Evolutionary conservation across 1,284 basidiomycete genomes (phyloP), one percentile per base, ranked within the genome.

Genomic region (Erythrobasidium hasegawianum): DNA sequence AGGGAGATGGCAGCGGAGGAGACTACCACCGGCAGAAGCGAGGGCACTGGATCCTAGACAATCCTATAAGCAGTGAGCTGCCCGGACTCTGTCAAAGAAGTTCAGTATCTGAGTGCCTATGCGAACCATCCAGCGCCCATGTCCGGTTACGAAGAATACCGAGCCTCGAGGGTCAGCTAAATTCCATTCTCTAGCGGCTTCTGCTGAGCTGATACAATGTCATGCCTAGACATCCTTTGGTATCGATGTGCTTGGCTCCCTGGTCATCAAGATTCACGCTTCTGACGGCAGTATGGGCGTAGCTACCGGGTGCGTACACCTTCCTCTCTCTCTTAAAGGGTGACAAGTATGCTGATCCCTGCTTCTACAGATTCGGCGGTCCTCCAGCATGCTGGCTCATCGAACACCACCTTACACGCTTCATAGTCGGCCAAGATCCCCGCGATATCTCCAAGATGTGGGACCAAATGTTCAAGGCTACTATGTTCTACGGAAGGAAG

Each of bases 301-400:
- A 62, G 80, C 81, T 1, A 82, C 81, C n/a, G 79, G 78, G n/a
- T n/a, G n/a, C n/a, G n/a, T n/a, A n/a, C n/a, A n/a, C n/a, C 18
- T 29, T n/a, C 20, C 38, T 10, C 10, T 52, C 45, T 9, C 43
- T 45, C 39, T 18, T 26, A 22, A 13, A 18, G 39, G 10, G 39
- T 33, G 7, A 10, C 9, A 11, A n/a, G 20, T 39, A 47, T 22
- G 14, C 10, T 24, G 39, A 9, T 24, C n/a, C 9, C 39, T 8
- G 20, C 20, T 39, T 16, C 27, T 52, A 77, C n/a, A n/a, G n/a
- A 16, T 81, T 82, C 68, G 82, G 81, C 33, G 81, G 82, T 1
- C 81, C 81, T 1, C 81, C 82, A 1, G 81, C 81, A 0, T 82
- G 81, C 74, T 83, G 81, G 81, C 76, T 83, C 54, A 81, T 83